Evolutionary conservation across 257 asterid genomes (phyloP).

Genomic region (Parsonsia alboflavescens): DNA sequence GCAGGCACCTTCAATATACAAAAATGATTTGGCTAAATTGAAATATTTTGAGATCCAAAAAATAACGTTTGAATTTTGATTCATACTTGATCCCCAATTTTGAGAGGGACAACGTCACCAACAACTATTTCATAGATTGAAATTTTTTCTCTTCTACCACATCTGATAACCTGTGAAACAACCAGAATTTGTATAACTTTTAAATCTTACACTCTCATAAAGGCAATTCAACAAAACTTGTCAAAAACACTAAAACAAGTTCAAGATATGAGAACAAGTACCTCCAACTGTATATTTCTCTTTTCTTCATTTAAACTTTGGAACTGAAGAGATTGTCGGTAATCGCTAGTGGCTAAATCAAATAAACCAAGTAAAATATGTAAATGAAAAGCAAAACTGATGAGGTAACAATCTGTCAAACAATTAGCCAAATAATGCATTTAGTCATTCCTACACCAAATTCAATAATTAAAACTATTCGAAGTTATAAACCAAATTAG

Average conservation of each 20-base stretch:
- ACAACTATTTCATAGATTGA: conserved; percentile 92
- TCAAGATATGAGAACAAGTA: conserved; percentile 24
- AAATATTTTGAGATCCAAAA: not conserved
- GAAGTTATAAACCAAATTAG: not conserved
- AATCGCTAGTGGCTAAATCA: conserved; percentile 80
- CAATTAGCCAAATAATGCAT: not conserved
- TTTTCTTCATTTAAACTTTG: conserved; percentile 88
- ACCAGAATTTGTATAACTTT: conserved; percentile 2
- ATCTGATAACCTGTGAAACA: conserved; percentile 64
- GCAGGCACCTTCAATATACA: conserved; percentile 68
- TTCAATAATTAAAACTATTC: not conserved
- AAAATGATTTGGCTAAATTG: conserved; percentile 13
- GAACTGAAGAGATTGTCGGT: conserved; percentile 90
- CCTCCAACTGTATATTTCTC: conserved; percentile 87
- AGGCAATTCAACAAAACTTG: conserved; percentile 5
- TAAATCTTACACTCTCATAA: conserved; percentile 7
- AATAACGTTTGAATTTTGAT: too few relatives aligned
- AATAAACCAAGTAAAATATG: conserved; percentile 2
- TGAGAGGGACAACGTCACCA: conserved; percentile 86
- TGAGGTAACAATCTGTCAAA: not conserved
- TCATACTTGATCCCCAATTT: conserved; percentile 88
- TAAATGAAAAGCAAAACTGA: not conserved
- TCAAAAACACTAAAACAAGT: not conserved
- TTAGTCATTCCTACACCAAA: not conserved
- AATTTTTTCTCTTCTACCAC: conserved; percentile 77